Base-by-base conservation (phyloP, 129 eudicot genomes). In the Scalesia atractyloides region DNA sequence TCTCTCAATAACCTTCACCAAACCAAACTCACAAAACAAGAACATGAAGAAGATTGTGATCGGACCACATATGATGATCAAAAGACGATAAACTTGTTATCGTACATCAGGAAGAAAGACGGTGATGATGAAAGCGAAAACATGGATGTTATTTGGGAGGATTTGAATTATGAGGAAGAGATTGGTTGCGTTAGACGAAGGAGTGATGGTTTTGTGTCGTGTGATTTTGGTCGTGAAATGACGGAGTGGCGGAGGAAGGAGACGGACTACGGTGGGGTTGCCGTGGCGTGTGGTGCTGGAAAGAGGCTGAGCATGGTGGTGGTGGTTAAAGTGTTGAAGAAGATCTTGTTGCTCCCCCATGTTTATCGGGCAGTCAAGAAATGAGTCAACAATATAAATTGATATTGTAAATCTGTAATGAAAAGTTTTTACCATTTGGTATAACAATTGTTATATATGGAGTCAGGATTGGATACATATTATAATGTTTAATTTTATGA, bases 111-210 rank as follows among this genome's bases (percentile, higher is more conserved):
- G 46, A 37, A 41, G 1, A 70, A 54, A 12, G 75, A 19, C 0
- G 75, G 65, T 17, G 74, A 19, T 7, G 47, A 7, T 9, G 17
- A 62, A 16, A 14, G 18, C 0, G 75, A 37, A 37, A 54, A 70
- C 37, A 70, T 70, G 75, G 75, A 70, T 53, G 75, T 70, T 0
- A 70, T 70, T 17, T 70, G 75, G 75, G 75, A 70, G 65, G 75
- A 70, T 39, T 54, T 70, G 65, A 70, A 70, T 54, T 54, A 70
- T 41, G 75, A 70, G 20, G 75, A 70, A 19, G 75, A 70, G 75
- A 70, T 70, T 18, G 41, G 65, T 70, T 49, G 18, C 3, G 26
- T 52, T 6, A 34, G 50, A 33, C 1, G 59, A 7, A 22, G 39
- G 72, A 19, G 19, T 4, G 30, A 24, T 1, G 43, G 24, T 15